phyloP scores from a whole-genome alignment of 2,329 filamentous ascomycete genomes.

The Tolypocladium cylindrosporum region DNA sequence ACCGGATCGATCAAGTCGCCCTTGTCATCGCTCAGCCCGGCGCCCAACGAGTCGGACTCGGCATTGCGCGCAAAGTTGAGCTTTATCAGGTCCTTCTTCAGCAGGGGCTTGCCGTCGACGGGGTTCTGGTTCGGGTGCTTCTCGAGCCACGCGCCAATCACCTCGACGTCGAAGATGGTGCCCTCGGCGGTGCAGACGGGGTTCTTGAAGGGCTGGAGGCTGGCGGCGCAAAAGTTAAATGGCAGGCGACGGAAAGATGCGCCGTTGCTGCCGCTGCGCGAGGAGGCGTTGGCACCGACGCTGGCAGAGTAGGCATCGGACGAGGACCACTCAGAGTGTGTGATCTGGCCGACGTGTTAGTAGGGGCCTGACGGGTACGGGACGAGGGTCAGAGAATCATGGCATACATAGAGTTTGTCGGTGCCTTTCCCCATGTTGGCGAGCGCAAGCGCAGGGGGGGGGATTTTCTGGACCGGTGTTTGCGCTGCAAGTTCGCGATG shows the following conservation, averaged over 20 bases:
- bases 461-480: background rate
- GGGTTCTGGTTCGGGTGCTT: conserved; percentile 84
- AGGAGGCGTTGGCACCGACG: conserved; percentile 55
- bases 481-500: background rate
- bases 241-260: conserved; percentile 78
- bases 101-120: conserved; percentile 69
- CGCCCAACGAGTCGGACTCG: conserved; percentile 44
- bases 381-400: background rate
- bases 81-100: conserved; percentile 75
- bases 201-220: conserved; percentile 87
- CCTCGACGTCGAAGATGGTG: conserved; percentile 89
- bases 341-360: conserved; percentile 46
- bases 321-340: conserved; percentile 95
- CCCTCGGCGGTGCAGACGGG: conserved; percentile 84
- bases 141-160: conserved; percentile 88
- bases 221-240: conserved; percentile 96
- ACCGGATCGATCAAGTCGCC: conserved; percentile 92
- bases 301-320: conserved; percentile 80
- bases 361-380: background rate
- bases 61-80: conserved; percentile 89
- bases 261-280: conserved; percentile 32
- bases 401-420: conserved; percentile 33
- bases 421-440: conserved; percentile 31
- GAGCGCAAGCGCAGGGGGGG: background rate
- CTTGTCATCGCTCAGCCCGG: conserved; percentile 39